Evolutionary conservation across 2,329 filamentous ascomycete genomes (phyloP), one percentile per base, ranked within the genome.

Genomic region (Chaetomiaceae sp.): DNA sequence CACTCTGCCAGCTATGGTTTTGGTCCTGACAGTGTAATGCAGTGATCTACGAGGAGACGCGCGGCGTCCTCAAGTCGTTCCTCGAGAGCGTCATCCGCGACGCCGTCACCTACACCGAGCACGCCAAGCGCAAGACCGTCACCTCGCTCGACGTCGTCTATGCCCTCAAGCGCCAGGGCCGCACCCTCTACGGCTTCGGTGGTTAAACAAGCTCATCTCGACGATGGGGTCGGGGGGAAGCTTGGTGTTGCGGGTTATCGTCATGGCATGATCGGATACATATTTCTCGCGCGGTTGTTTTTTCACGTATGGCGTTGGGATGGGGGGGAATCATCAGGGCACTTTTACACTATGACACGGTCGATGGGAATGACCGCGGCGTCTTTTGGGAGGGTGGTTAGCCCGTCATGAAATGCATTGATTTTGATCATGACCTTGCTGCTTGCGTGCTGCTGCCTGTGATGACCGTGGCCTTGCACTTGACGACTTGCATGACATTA

Each of bases 121-220:
- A 88, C 76, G 85, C 85, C 75, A 89, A 88, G 83, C 83, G 85
- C 74, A 88, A 88, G 84, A 88, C 85, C 14, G 85, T 89, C 72
- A 88, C 82, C 29, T 85, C 82, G 9, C 79, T 85, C 43, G 82
- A 85, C 63, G 82, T 85, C 20, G 82, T 85, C 71, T 85, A 85
- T 63, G 82, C 82, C 42, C 76, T 85, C 63, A 85, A 85, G 79
- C 77, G 82, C 71, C 82, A 85, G 75, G 82, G 82, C 69, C 80
- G 87, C 69, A 88, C 88, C 70, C 86, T 91, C 63, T 92, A 91
- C 81, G 88, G 88, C 79, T 91, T 91, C 82, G 88, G 88, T 81
- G 88, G 88, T 82, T 92, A 88, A 84, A 56, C 52, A 29, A 15
- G 40, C 22, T 37, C 17, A 40, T 27, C 38, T 46, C 49, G 34